Evolutionary conservation across 1,139 yeast genomes (phyloP), one percentile per base, ranked within the genome.

Genomic region (Lodderomyces jiufengensis): DNA sequence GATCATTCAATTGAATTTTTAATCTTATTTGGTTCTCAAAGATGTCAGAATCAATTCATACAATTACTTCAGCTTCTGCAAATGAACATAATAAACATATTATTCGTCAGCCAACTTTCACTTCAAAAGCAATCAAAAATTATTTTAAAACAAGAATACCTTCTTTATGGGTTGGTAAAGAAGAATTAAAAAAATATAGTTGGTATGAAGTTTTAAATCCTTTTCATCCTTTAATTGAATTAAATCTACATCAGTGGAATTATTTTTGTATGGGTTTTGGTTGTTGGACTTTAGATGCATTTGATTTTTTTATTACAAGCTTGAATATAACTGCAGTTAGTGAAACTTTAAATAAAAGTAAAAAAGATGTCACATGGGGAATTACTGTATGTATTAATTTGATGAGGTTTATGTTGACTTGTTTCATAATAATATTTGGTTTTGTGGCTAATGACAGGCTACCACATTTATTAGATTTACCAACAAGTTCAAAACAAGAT

Each of bases 41-140:
- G 7, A 28, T 28, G 31, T 3, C 31, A 20, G 24, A 28, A 10
- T 28, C 31, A 16, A 28, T 28, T 10, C 31, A 28, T 12, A 20
- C 31, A 20, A 24, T 18, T 12, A 24, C 16, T n/a, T 34, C 36
- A n/a, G 27, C 29, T 16, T 27, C 24, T 92, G 95, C 6, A 92
- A 92, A 13, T 94, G 85, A 41, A 29, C 69, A 63, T 43, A 63
- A 63, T 42, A 49, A 49, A 32, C 64, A 63, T 41, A 61, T 59
- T 21, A 51, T 61, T 9, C 47, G 47, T 12, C 63, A 68, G 1
- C 72, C 72, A 2, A 44, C 37, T 16, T 61, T 65, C 38, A 51
- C 61, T 2, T 38, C 51, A 3, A 34, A 40, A 10, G 51, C 60
- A 7, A 59, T 65, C 23, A 41, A 37, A 15, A 46, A 47, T 13